phyloP scores from a whole-genome alignment of 352 stramenopile genomes.

The Pythium folliculosum region DNA sequence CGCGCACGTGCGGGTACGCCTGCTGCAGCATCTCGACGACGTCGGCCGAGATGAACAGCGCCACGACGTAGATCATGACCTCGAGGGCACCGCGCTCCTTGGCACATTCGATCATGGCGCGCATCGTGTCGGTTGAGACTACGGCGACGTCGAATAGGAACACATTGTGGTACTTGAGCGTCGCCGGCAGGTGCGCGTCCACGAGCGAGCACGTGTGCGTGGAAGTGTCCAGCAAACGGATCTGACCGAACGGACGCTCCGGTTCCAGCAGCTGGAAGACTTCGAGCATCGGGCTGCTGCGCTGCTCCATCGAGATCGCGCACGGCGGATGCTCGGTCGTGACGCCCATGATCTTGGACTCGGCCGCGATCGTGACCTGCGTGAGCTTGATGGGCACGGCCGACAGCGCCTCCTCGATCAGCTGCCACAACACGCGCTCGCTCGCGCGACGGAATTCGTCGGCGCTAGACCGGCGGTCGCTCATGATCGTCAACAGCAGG shows the following conservation, averaged over 20 bases:
- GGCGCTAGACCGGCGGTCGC: conserved; percentile 16
- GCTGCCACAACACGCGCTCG: conserved; percentile 49
- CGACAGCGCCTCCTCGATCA: conserved; percentile 45
- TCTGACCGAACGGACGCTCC: conserved; percentile 3
- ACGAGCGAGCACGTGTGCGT: conserved; percentile 8
- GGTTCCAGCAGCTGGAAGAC: conserved; percentile 30
- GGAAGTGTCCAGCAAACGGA: background rate
- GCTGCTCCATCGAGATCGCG: conserved; percentile 27
- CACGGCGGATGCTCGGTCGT: conserved; percentile 18
- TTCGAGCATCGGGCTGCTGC: conserved; percentile 25
- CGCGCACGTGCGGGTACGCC: conserved; percentile 31
- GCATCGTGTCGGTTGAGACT: conserved; percentile 33
- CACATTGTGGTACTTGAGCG: conserved; percentile 50
- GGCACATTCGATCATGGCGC: conserved; percentile 35
- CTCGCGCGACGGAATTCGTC: conserved; percentile 40
- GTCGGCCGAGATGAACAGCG: conserved; percentile 37
- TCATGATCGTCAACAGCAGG: conserved; percentile 24
- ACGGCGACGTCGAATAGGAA: conserved; percentile 51
- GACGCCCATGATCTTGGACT: conserved; percentile 14
- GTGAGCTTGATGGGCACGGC: conserved; percentile 16
- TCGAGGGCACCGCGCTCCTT: conserved; percentile 44
- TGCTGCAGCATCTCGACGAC: conserved; percentile 36
- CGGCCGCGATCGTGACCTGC: conserved; percentile 18
- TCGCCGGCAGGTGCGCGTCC: conserved; percentile 25
- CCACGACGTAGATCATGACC: conserved; percentile 42